phyloP scores from a whole-genome alignment of 768 basidiomycete species.

The Calocera cornea region DNA sequence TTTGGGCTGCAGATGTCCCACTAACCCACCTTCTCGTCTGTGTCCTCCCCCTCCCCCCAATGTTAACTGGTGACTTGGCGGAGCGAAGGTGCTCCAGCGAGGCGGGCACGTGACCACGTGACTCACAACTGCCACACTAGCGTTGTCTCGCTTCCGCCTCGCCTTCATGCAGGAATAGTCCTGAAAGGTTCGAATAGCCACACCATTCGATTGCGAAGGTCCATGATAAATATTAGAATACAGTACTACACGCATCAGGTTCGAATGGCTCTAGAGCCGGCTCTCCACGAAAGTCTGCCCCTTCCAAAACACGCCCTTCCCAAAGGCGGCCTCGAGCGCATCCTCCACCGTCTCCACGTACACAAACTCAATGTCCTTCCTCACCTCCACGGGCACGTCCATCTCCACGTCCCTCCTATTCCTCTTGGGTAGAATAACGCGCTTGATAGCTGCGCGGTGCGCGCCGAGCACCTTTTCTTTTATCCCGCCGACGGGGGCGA shows the following conservation, averaged over 20 bases:
- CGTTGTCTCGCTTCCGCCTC: too few relatives aligned
- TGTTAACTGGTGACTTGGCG: too few relatives aligned
- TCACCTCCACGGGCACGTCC: slow-evolving; percentile 62
- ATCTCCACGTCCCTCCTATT: slow-evolving; percentile 82
- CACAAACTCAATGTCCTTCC: slow-evolving; percentile 62
- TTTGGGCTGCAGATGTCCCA: too few relatives aligned
- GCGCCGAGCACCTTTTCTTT: slow-evolving; percentile 81
- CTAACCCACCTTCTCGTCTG: too few relatives aligned
- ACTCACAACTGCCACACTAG: too few relatives aligned
- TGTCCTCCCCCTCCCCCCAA: too few relatives aligned
- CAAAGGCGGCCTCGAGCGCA: slow-evolving; percentile 73
- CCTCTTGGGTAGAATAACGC: slow-evolving; percentile 69
- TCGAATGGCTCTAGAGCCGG: not conserved
- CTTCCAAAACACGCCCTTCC: slow-evolving; percentile 21
- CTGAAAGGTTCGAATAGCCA: too few relatives aligned
- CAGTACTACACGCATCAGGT: not conserved
- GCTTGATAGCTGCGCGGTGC: slow-evolving; percentile 70
- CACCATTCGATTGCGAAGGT: not conserved
- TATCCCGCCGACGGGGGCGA: slow-evolving; percentile 78
- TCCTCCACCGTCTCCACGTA: slow-evolving; percentile 71
- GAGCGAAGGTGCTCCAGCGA: too few relatives aligned
- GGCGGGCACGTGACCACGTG: too few relatives aligned
- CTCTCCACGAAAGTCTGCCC: slow-evolving; percentile 8
- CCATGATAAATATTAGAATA: not conserved
- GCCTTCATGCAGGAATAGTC: too few relatives aligned